phyloP scores from a whole-genome alignment of 1,284 basidiomycete species.

The Trametes hirsuta region DNA sequence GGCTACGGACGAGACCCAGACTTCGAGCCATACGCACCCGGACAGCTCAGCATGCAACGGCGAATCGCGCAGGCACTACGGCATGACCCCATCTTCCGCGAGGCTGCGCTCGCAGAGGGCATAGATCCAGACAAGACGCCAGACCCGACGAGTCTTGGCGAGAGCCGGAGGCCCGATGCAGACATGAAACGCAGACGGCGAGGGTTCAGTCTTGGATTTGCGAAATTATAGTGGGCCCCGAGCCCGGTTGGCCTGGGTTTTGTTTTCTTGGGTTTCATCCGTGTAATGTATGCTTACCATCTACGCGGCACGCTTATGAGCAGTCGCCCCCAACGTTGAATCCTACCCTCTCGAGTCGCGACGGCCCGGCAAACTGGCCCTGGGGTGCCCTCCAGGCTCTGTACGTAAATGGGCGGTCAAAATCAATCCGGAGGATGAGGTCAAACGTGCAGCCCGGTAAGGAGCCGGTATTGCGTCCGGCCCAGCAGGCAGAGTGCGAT shows the following conservation, averaged over 20 bases:
- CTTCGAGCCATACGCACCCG: slow-evolving; percentile 63
- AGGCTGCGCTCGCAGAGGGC: slow-evolving; percentile 56
- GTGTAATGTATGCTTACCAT: not conserved
- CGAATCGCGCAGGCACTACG: slow-evolving; percentile 65
- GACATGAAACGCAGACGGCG: slow-evolving; percentile 15
- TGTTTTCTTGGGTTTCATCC: not conserved
- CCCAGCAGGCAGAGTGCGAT: not conserved
- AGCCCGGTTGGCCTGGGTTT: not conserved
- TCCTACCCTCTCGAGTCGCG: not conserved
- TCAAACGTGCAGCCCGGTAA: not conserved
- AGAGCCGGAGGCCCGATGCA: slow-evolving; percentile 3
- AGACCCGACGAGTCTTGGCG: slow-evolving; percentile 19
- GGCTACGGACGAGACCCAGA: slow-evolving; percentile 67
- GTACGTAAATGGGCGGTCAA: slow-evolving; percentile 7
- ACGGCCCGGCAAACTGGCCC: not conserved
- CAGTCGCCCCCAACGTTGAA: not conserved
- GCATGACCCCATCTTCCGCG: slow-evolving; percentile 46
- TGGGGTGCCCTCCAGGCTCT: not conserved
- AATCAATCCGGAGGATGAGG: not conserved
- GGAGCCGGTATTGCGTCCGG: not conserved
- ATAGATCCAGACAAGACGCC: slow-evolving; percentile 36
- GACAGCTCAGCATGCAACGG: slow-evolving; percentile 53
- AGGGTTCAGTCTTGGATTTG: slow-evolving; percentile 7
- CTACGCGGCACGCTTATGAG: not conserved
- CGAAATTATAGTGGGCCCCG: slow-evolving; percentile 13